Evolutionary conservation across 2,329 filamentous ascomycete genomes (phyloP), one percentile per base, ranked within the genome.

Genomic region (Cordyceps militaris): DNA sequence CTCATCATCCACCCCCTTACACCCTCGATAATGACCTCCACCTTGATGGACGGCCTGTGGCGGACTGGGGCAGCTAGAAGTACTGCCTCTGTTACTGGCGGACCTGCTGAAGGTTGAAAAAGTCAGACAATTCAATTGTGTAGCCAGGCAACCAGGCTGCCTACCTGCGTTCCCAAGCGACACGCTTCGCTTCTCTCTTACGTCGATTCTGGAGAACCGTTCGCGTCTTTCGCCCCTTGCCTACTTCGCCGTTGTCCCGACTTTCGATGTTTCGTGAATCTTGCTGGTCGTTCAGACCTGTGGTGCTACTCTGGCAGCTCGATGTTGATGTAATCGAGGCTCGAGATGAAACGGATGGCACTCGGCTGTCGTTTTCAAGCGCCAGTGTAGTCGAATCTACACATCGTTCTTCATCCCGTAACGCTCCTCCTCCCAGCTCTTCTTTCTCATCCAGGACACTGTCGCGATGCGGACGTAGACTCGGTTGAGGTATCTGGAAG

Each of bases 31-130:
- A 3, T n/a, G 11, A 8, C 38, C 58, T 9, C 57, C 59, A 48
- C 61, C 60, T 57, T 64, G 62, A 32, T 64, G 64, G 34, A 63
- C 54, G 16, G 57, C 40, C 43, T 23, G 56, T 55, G 61, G 63
- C 26, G 59, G 59, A 7, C 43, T 24, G 14, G 56, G 56, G 13
- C 19, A 46, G 11, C 43, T 47, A 8, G 24, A 49, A 9, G 13
- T 24, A 19, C 32, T 47, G 16, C n/a, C 16, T n/a, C 21, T 55
- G 23, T 23, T 47, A 28, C 43, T 40, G 5, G 3, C 28, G 21
- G 42, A 38, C 43, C 30, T 47, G 26, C 4, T 36, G 14, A 43
- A 36, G 5, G 10, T 11, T 44, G 10, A 21, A 46, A 14, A 9
- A 11, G 23, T 30, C n/a, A n/a, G 6, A 9, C n/a, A 38, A 16